Evolutionary conservation across 805 yeast genomes (phyloP), one percentile per base, ranked within the genome.

Genomic region (Saccharomycopsis fibuligera): DNA sequence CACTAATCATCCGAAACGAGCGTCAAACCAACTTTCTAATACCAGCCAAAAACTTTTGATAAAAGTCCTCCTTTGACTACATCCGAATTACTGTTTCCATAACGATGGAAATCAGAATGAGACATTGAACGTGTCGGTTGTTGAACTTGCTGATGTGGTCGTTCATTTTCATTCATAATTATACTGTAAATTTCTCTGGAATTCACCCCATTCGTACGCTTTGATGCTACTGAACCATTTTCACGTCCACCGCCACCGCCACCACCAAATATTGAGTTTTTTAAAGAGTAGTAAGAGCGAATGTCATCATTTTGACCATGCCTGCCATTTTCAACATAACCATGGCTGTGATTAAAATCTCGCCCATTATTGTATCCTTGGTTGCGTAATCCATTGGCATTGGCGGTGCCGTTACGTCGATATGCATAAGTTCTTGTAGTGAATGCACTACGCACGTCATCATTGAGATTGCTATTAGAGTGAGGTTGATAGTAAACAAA

Each of bases 401-500:
- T 16, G 10, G 5, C 16, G 12, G 24, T 21, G 39, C 27, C 35
- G 14, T 35, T 30, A 27, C 35, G 35, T n/a, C n/a, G n/a, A 36
- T 21, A 27, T 23, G 47, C 44, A 17, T 17, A 48, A 17, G 48
- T 48, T 21, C 43, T 14, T 4, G 31, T 17, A 30, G 46, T 45
- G 30, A 38, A 45, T n/a, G 5, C 8, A 22, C 45, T 44, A 8
- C 36, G 29, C 5, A 36, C 12, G 25, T 49, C 52, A 14, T 47
- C 46, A 14, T 41, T 33, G 17, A 25, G n/a, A 10, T 33, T 33
- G n/a, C n/a, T n/a, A 10, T 24, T 22, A 3, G 40, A n/a, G 30
- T 49, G 44, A 5, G 48, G 49, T 16, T 33, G 42, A 38, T 49
- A 49, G n/a, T n/a, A n/a, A n/a, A n/a, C n/a, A n/a, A n/a, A n/a